Evolutionary conservation across 164 flowering plant genomes (phyloP), one percentile per base, ranked within the genome.

Genomic region (Chimonanthus salicifolius): DNA sequence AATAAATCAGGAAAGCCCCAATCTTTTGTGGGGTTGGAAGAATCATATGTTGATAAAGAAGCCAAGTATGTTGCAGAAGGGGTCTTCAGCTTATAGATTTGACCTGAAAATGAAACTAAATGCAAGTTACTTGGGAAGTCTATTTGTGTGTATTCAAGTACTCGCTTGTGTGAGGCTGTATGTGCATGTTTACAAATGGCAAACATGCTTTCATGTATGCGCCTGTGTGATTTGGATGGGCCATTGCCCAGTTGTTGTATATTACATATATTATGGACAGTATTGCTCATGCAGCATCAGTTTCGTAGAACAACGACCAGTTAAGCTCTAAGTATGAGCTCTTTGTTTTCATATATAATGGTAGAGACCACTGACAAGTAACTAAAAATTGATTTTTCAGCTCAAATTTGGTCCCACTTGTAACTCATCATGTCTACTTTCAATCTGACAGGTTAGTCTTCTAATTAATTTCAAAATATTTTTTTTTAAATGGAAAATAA

Each of bases 21-120:
- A 54, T 92, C 92, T 77, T 88, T 90, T 46, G 99, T 94, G 65
- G 97, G 99, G 78, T 96, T 84, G 71, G 97, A 91, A 72, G 97
- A 87, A 84, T 96, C 96, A 82, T 88, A 92, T 71, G 71, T 72
- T 67, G 94, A 77, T 75, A 88, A 78, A 18, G 94, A 90, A 47
- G 94, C 84, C 66, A 92, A 62, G 76, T 93, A 83, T 81, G 77
- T 83, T 64, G 79, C 50, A 76, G 91, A 88, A 15, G 99, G 98
- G 69, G 60, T 90, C 81, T 88, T 87, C 83, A 96, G 80, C 77
- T 82, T 90, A 72, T 94, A 92, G 7, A 91, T 83, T 82, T 87
- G 83, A 16, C 99, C 99, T 96, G 88, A 33, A 65, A 48, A 74
- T 67, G 65, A 49, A 21, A 51, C 20, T 65, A 49, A 13, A 10